Base-by-base conservation (phyloP, 192 early-diverging fungal genomes). In the Linnemannia exigua region DNA sequence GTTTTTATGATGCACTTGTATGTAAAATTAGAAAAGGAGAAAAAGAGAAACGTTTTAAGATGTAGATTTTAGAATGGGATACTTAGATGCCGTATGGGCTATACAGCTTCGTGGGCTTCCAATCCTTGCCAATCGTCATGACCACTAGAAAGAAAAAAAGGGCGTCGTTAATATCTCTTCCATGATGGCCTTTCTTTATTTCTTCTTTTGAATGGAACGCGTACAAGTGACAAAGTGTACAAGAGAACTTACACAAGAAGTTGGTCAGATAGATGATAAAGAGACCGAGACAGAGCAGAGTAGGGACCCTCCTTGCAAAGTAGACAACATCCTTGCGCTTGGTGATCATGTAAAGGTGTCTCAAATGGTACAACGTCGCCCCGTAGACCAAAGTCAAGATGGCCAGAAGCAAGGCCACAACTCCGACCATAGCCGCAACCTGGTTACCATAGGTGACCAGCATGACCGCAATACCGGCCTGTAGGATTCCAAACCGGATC, bases 401-500 rank as follows among this genome's bases (percentile, higher is more conserved):
- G 6, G 78, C 68, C 54, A 86, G 8, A 6, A 86, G 6, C 68
- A 86, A n/a, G 15, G 70, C 78, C 5, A 72, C 78, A 1, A 76
- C 74, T 16, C 84, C 84, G 15, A 86, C n/a, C 28, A 72, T 80
- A 17, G 69, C n/a, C 0, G 78, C 70, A 16, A 86, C 25, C 12
- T 69, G 46, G 50, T 76, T 70, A 44, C 84, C 84, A 33, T 71
- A 86, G 31, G 70, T 77, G 66, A 86, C n/a, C 74, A 86, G 33
- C 20, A 66, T 76, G 48, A 80, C 19, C 3, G 84, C 84, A 36
- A 86, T 79, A 33, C 70, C 33, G 6, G 77, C 84, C 25, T 86
- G 84, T 9, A 86, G 38, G 48, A 86, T 76, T 9, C 78, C 84
- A 19, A 80, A 80, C 25, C 74, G 74, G 38, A 86, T 79, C 84